Percentiles rank a stretch among this genome's conserved stretches.
Evolutionary conservation across 768 basidiomycete genomes (phyloP).

Genomic region (Floccularia luteovirens): DNA sequence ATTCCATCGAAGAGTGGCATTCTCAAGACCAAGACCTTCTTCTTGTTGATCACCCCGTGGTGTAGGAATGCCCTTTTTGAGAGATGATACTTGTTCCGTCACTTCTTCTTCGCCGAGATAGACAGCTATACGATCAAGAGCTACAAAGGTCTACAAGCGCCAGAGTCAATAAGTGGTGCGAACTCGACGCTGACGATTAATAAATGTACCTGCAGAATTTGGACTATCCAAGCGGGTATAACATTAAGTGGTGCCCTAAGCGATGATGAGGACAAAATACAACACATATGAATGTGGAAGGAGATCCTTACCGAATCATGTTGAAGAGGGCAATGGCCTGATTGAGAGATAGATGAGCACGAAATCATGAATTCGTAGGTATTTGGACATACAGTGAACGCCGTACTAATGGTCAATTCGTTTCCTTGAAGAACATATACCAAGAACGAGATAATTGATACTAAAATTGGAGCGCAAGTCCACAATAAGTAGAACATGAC

Average conservation of each 20-base stretch:
- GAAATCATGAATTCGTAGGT: background rate
- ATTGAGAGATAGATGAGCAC: background rate
- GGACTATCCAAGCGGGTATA: conserved; percentile 75
- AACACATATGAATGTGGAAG: background rate
- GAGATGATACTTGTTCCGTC: conserved; percentile 52
- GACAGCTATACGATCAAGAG: conserved; percentile 58
- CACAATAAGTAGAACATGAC: conserved; percentile 68
- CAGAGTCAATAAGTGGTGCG: background rate
- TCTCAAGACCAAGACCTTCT: conserved; percentile 45
- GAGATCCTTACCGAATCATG: conserved; percentile 61
- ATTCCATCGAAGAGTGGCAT: conserved; percentile 59
- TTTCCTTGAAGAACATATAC: conserved; percentile 66
- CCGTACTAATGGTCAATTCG: conserved; percentile 67
- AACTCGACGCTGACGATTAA: background rate
- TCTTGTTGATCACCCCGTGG: conserved; percentile 25
- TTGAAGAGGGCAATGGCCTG: conserved; percentile 76
- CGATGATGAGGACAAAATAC: background rate
- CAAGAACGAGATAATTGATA: conserved; percentile 77
- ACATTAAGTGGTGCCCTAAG: conserved; percentile 63
- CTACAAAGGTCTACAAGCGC: conserved; percentile 42
- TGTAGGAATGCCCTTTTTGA: conserved; percentile 37
- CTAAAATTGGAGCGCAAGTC: conserved; percentile 68
- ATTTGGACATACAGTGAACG: conserved; percentile 62
- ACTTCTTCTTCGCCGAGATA: conserved; percentile 72
- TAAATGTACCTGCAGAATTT: conserved; percentile 53